A percentile compares a stretch with the other conserved stretches of the same genome.
These are phyloP conservation scores for Amanita pallidorosea DNA, from an alignment of 768 basidiomycete species.

Conservation along the genomic window DNA sequence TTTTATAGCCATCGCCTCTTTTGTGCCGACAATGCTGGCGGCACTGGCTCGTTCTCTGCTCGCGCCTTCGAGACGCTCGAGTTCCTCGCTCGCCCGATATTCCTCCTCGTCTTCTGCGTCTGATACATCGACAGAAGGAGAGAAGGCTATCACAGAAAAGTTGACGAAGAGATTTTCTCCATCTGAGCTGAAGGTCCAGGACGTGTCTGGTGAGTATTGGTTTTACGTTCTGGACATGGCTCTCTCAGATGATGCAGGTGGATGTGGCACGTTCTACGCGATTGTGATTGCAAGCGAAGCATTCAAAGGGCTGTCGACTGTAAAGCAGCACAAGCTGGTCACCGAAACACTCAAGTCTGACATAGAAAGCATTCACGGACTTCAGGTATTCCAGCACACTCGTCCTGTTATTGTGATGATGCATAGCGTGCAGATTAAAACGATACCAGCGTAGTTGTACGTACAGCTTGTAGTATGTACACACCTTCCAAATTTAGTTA, in stretches of 20 bases:
- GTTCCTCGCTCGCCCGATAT: neutral
- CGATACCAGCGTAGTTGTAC: constrained; percentile 13
- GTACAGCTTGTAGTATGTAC: neutral
- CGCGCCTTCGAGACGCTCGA: constrained; percentile 1
- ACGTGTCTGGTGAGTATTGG: constrained; percentile 75
- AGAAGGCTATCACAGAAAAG: constrained; percentile 61
- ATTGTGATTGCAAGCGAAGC: constrained; percentile 77
- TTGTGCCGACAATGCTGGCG: constrained; percentile 4
- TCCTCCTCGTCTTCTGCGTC: constrained; percentile 8
- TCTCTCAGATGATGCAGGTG: constrained; percentile 40
- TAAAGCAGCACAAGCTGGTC: constrained; percentile 92
- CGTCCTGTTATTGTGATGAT: neutral
- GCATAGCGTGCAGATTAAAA: constrained; percentile 26
- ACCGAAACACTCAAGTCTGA: constrained; percentile 81
- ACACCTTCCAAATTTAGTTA: neutral
- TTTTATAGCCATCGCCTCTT: constrained; percentile 7
- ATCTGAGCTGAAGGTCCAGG: constrained; percentile 75
- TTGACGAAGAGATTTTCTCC: constrained; percentile 69
- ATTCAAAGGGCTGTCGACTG: constrained; percentile 77
- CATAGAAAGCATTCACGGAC: constrained; percentile 84
- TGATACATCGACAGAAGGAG: constrained; percentile 41
- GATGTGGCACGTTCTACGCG: constrained; percentile 96
- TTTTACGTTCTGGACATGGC: neutral
- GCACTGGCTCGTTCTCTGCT: constrained; percentile 6
- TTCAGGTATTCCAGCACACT: constrained; percentile 52